Base-by-base conservation (phyloP, 805 yeast species). In the baker's yeast (Saccharomyces cerevisiae) region DNA sequence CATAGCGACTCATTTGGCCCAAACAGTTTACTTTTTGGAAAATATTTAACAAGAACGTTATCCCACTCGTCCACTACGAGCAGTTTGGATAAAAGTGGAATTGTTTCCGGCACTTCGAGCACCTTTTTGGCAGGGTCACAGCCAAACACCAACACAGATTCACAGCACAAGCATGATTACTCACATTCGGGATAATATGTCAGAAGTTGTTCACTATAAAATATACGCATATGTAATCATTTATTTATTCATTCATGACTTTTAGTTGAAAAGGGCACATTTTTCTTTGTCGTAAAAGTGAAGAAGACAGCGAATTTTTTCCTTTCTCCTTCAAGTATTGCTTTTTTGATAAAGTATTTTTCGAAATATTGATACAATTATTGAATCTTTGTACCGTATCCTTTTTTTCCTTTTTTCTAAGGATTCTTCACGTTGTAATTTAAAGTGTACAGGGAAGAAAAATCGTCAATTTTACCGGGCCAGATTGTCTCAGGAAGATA, bases 401-500 rank as follows among this genome's bases (percentile, higher is more conserved):
- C 24, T 26, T 10, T 22, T 8, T 4, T 8, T 24, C 17, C 17
- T 11, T 6, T 36, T 49, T 51, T 49, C 51, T 51, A 58, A 41
- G 57, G 36, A 48, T 62, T 59, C 46, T 55, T 56, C n/a, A 64
- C 53, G 36, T 50, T 55, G 50, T 62, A 68, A 4, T 62, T 59
- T 27, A 69, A 50, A 10, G 62, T 53, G 53, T 62, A 70, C 43
- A 66, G 49, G 13, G 71, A 70, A 43, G 63, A 50, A 28, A 60
- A 46, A 59, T 68, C 67, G 32, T 69, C 75, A 36, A 71, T 68
- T 43, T 76, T 67, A 2, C 76, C 75, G 0, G 74, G 70, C 81
- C 82, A 80, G 2, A 81, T 68, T 56, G 79, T 79, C 48, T 67
- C 72, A 0, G 91, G 91, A 13, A 85, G 68, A 57, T 67, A 84